phyloP scores from a whole-genome alignment of 2,329 filamentous ascomycete genomes.

The Corinectria fuckeliana region DNA sequence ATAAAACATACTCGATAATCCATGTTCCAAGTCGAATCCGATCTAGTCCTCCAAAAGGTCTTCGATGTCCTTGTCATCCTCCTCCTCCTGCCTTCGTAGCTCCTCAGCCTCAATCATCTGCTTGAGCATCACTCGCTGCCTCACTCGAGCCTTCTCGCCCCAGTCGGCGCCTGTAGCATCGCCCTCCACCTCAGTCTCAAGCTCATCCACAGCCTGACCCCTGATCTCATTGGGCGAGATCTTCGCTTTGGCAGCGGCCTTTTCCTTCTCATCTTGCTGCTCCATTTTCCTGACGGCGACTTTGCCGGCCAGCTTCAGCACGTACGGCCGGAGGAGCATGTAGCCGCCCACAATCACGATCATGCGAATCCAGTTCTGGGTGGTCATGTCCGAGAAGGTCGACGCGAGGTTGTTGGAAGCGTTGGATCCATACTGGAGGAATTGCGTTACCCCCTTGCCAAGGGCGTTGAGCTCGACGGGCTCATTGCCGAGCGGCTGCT shows the following conservation, averaged over 20 bases:
- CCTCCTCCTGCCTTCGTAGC: constrained; percentile 64
- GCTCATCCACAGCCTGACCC: constrained; percentile 60
- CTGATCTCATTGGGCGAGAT: constrained; percentile 71
- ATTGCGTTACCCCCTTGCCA: constrained; percentile 42
- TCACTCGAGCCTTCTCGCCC: constrained; percentile 73
- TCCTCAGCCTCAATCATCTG: constrained; percentile 69
- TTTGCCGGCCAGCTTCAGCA: constrained; percentile 71
- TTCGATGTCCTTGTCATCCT: constrained; percentile 77
- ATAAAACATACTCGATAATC: constrained; percentile 3
- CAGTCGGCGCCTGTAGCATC: constrained; percentile 62
- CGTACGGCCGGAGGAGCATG: constrained; percentile 74
- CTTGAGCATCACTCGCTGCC: constrained; percentile 72
- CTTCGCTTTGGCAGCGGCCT: constrained; percentile 63
- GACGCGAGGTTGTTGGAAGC: constrained; percentile 56
- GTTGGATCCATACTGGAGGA: constrained; percentile 47
- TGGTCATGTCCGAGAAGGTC: constrained; percentile 58
- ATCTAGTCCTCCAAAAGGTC: constrained; percentile 68
- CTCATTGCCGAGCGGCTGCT: constrained; percentile 34
- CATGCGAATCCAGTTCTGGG: constrained; percentile 69
- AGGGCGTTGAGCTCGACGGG: constrained; percentile 42
- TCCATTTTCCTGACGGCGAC: constrained; percentile 70
- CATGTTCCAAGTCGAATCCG: background rate
- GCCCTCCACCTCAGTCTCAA: constrained; percentile 54
- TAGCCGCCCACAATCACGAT: constrained; percentile 76
- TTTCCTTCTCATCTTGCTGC: constrained; percentile 58